Percentiles rank a stretch among this genome's conserved stretches.
phyloP scores from a whole-genome alignment of 257 asterid genomes.

The Nicotiana noctiflora region DNA sequence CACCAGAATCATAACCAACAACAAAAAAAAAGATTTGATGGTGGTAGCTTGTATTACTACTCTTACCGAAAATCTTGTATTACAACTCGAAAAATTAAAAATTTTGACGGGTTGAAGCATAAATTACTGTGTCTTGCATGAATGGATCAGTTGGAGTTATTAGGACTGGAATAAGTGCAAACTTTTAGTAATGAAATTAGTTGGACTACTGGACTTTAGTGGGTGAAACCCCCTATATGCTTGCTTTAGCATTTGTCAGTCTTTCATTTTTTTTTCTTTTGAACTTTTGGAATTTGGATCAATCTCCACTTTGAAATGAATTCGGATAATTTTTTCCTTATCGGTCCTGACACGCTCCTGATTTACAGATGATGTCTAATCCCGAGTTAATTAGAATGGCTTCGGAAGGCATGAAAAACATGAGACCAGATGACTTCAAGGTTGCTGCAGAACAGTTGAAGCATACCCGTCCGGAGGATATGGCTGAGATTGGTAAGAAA shows the following conservation, averaged over 20 bases:
- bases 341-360: slow-evolving; percentile 5
- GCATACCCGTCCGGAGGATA: slow-evolving; percentile 78
- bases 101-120: too few species aligned
- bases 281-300: not conserved
- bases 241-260: not conserved
- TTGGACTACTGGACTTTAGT: not conserved
- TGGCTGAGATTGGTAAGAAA: slow-evolving; percentile 80
- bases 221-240: not conserved
- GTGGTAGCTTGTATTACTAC: too few species aligned
- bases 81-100: too few species aligned
- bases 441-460: slow-evolving; percentile 91
- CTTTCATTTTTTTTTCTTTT: not conserved
- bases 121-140: too few species aligned
- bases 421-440: slow-evolving; percentile 80
- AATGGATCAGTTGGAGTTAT: not conserved
- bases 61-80: too few species aligned
- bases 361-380: slow-evolving; percentile 90
- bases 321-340: not conserved
- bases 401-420: slow-evolving; percentile 82
- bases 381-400: slow-evolving; percentile 91
- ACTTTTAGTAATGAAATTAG: not conserved
- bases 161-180: not conserved
- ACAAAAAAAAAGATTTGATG: too few species aligned
- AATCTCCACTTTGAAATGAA: not conserved
- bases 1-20: too few species aligned